phyloP scores from a whole-genome alignment of 2,329 filamentous ascomycete genomes.

The Samsoniella hepiali region DNA sequence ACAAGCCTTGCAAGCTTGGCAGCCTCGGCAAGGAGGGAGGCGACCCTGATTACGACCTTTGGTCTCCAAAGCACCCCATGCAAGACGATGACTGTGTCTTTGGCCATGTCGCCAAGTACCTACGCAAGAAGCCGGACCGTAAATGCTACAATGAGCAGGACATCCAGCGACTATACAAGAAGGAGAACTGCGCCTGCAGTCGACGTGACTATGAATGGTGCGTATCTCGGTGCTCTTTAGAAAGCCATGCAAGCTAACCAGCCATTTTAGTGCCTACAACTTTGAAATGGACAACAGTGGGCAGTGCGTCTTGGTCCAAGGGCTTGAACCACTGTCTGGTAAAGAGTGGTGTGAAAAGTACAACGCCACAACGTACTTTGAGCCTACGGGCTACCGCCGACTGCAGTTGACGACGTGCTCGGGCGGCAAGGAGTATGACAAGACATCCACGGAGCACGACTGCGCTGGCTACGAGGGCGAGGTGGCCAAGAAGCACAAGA shows the following conservation, averaged over 20 bases:
- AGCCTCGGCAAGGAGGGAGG: constrained; percentile 61
- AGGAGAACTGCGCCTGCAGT: constrained; percentile 78
- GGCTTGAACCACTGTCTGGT: constrained; percentile 58
- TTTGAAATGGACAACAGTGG: constrained; percentile 76
- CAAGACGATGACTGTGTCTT: constrained; percentile 82
- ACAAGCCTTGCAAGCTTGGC: constrained; percentile 69
- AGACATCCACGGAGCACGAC: constrained; percentile 48
- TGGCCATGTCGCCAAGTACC: constrained; percentile 83
- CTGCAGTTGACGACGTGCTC: constrained; percentile 86
- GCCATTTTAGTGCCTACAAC: constrained; percentile 74
- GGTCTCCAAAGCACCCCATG: constrained; percentile 81
- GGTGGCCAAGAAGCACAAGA: constrained; percentile 67
- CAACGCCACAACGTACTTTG: constrained; percentile 72
- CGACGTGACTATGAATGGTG: constrained; percentile 91
- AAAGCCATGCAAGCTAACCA: constrained; percentile 26
- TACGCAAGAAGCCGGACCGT: constrained; percentile 78
- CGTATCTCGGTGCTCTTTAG: constrained; percentile 31
- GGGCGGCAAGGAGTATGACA: constrained; percentile 73
- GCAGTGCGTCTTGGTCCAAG: constrained; percentile 72
- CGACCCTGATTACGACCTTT: constrained; percentile 73
- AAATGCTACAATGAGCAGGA: constrained; percentile 79
- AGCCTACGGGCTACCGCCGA: constrained; percentile 82
- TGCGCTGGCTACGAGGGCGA: constrained; percentile 82
- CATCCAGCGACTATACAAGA: constrained; percentile 67
- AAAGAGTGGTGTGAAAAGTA: constrained; percentile 55